Evolutionary conservation across 2,329 filamentous ascomycete genomes (phyloP).

Genomic region (Exophiala alcalophila): DNA sequence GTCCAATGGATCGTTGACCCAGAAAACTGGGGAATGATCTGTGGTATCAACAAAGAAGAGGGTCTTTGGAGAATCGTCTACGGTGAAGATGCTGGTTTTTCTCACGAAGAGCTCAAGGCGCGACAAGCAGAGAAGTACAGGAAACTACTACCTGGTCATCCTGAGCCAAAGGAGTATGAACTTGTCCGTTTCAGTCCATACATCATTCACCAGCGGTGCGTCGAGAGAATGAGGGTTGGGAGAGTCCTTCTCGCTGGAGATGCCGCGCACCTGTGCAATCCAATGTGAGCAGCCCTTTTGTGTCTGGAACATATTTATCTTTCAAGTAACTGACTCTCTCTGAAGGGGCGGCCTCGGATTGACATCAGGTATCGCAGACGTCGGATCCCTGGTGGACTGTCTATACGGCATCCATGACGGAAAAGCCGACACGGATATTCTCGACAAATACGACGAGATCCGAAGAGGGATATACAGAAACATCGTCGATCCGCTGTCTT

Average conservation of each 20-base stretch:
- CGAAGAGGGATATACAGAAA: constrained; percentile 40
- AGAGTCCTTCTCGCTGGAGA: constrained; percentile 58
- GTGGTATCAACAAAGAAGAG: constrained; percentile 55
- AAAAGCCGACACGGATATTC: constrained; percentile 39
- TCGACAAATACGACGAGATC: constrained; percentile 43
- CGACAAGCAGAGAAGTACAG: constrained; percentile 56
- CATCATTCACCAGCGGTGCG: constrained; percentile 60
- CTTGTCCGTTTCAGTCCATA: constrained; percentile 58
- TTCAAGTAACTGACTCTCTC: too few relatives aligned
- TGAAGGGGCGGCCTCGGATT: constrained; percentile 56
- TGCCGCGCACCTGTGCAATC: constrained; percentile 50
- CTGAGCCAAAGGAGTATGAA: constrained; percentile 56
- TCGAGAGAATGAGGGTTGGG: constrained; percentile 55
- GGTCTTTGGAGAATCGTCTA: constrained; percentile 64
- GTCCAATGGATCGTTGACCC: constrained; percentile 57
- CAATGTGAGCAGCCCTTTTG: constrained; percentile 9
- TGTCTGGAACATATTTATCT: background rate
- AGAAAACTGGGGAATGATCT: constrained; percentile 61
- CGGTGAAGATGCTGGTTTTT: constrained; percentile 57
- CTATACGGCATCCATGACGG: constrained; percentile 45
- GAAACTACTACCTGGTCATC: constrained; percentile 57
- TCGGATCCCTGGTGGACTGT: constrained; percentile 60
- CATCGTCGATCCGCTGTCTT: constrained; percentile 40
- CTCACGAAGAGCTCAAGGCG: constrained; percentile 51
- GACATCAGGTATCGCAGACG: constrained; percentile 61